Conservation (phyloP, 2,329 filamentous ascomycete genomes). For the Epichloe glyceriae region DNA sequence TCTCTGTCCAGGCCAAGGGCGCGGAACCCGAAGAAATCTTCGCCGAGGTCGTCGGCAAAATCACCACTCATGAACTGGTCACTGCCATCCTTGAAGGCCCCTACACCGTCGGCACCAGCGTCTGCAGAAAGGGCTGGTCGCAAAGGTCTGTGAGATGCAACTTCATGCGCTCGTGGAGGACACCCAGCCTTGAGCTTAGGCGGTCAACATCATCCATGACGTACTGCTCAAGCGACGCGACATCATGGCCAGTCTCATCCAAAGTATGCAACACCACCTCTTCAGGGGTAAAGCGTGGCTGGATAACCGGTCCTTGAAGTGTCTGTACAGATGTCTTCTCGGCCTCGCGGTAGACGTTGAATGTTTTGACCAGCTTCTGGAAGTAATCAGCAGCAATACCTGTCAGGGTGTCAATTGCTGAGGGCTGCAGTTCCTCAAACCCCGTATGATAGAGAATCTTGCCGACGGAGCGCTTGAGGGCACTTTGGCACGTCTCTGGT, state of each 20-base stretch:
- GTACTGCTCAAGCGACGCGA: constrained; percentile 72
- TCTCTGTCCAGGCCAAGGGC: constrained; percentile 87
- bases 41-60: constrained; percentile 93
- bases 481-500: constrained; percentile 65
- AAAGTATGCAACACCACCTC: constrained; percentile 81
- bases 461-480: constrained; percentile 78
- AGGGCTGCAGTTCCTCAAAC: constrained; percentile 94
- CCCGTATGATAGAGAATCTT: constrained; percentile 94
- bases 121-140: constrained; percentile 71
- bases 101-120: constrained; percentile 68
- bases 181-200: constrained; percentile 61
- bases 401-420: constrained; percentile 78
- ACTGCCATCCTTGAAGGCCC: constrained; percentile 89
- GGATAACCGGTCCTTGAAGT: constrained; percentile 29
- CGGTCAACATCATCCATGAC: constrained; percentile 90
- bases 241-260: constrained; percentile 68
- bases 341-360: constrained; percentile 72
- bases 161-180: constrained; percentile 92
- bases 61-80: constrained; percentile 95
- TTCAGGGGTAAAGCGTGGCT: constrained; percentile 64
- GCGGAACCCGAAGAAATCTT: constrained; percentile 98
- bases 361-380: constrained; percentile 63
- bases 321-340: constrained; percentile 54
- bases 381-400: constrained; percentile 87
- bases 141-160: constrained; percentile 83